These are phyloP conservation scores for Chlorella sp. DNA, from an alignment of 139 green algal genomes.

Conservation along the genomic window DNA sequence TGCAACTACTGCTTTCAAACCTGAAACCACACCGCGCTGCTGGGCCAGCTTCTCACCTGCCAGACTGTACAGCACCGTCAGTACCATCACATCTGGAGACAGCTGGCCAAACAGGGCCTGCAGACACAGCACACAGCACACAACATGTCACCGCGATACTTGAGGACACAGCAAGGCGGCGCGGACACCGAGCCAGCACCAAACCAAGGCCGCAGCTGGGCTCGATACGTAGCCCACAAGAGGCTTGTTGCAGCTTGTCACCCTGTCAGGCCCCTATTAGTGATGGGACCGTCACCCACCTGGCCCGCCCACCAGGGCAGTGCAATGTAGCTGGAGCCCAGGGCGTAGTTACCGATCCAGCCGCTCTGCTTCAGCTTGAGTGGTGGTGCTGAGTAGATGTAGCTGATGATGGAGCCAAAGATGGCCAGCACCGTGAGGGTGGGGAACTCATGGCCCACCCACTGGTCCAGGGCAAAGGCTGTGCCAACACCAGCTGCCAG, in stretches of 20 bases:
- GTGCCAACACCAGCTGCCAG: conserved; percentile 78
- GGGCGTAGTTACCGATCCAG: conserved; percentile 94
- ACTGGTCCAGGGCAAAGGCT: conserved; percentile 74
- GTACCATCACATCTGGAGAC: conserved; percentile 83
- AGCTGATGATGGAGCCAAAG: conserved; percentile 93
- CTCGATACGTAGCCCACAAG: too few relatives aligned
- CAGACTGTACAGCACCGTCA: conserved; percentile 96
- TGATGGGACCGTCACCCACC: conserved; percentile 46
- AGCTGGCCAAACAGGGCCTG: conserved; percentile 93
- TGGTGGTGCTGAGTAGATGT: conserved; percentile 97
- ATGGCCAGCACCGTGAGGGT: conserved; percentile 53
- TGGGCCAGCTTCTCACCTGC: too few relatives aligned
- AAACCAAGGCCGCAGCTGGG: too few relatives aligned
- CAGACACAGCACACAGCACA: too few relatives aligned
- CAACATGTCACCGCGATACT: too few relatives aligned
- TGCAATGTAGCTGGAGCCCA: conserved; percentile 93
- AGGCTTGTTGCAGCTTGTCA: too few relatives aligned
- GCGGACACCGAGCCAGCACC: too few relatives aligned
- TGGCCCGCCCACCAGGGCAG: conserved; percentile 93
- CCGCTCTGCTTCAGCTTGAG: conserved; percentile 96
- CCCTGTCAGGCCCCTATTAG: too few relatives aligned
- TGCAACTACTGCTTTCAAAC: too few relatives aligned
- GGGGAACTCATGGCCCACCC: conserved; percentile 52
- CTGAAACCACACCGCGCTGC: too few relatives aligned
- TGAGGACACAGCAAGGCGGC: too few relatives aligned